Conservation (phyloP, 106 monocot species). For the Chionographis japonica region DNA sequence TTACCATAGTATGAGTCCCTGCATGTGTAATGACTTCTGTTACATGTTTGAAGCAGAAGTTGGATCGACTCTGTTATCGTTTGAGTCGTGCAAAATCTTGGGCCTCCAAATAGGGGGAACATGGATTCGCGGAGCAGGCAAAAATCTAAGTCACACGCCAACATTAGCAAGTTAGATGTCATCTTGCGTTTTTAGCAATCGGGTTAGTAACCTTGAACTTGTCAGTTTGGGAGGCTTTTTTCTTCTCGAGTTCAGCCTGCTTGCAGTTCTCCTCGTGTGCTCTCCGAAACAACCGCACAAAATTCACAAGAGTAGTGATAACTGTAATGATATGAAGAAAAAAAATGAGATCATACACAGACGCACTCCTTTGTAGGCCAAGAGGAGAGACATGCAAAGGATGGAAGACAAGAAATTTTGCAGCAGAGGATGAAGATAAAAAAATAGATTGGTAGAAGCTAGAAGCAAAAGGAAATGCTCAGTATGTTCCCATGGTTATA, state of each 20-base stretch:
- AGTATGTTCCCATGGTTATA: too few species aligned
- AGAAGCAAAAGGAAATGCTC: too few species aligned
- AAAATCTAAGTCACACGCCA: background rate
- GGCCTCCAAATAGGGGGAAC: background rate
- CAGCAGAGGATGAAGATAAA: too few species aligned
- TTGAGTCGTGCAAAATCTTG: slow-evolving; percentile 1
- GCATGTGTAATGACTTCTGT: slow-evolving; percentile 5
- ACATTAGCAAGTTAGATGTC: slow-evolving; percentile 7
- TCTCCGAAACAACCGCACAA: slow-evolving; percentile 50
- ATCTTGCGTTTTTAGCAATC: slow-evolving; percentile 18
- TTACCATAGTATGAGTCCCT: background rate
- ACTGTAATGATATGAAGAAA: slow-evolving; percentile 36
- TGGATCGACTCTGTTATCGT: background rate
- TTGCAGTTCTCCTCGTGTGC: slow-evolving; percentile 87
- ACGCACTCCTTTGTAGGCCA: background rate
- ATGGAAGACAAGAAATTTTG: too few species aligned
- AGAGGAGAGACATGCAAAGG: too few species aligned
- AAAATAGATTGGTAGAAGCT: too few species aligned
- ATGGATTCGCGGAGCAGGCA: background rate
- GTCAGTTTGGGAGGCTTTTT: slow-evolving; percentile 52
- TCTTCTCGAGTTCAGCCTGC: slow-evolving; percentile 63
- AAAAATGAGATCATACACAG: background rate
- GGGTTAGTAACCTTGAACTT: slow-evolving; percentile 24
- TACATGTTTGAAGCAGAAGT: background rate
- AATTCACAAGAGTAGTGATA: slow-evolving; percentile 58